Base-by-base conservation (phyloP, 139 green algal genomes). In the Coelastrella sp. region DNA sequence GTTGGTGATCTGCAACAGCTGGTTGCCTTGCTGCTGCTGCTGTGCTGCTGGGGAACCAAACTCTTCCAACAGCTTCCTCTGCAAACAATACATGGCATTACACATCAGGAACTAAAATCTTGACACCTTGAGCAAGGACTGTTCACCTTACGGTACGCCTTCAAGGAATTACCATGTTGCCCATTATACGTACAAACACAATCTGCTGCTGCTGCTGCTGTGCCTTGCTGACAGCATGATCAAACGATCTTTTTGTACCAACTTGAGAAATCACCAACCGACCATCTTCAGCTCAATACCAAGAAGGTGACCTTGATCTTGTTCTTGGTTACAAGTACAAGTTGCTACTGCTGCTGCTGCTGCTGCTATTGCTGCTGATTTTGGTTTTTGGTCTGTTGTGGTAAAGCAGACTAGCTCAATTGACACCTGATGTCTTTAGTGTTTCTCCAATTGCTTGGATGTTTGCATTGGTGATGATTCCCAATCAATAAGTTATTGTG, bases 11-110 rank as follows among this genome's bases (percentile, higher is more conserved):
- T 77, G 71, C 71, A 47, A 3, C 14, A n/a, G 74, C 22, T 14
- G 74, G 14, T 8, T 77, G 17, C 71, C 3, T 11, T 80, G 74
- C 74, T 80, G 73, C 73, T 80, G 74, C 74, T 80, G 74, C 74
- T 80, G 74, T 5, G 3, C 23, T 80, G 74, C 11, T 80, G 74
- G 20, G 5, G 73, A n/a, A 2, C 74, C 74, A 80, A 80, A 80
- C 74, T 80, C 74, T 19, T 80, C 74, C 74, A 80, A 17, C 22
- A 80, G 22, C 74, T 58, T 57, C n/a, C 74, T 11, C 80, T 32
- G 80, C 65, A 32, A 59, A 54, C 32, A 47, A 47, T 47, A 47
- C 32, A 47, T 47, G 32, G 32, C 32, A 47, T 47, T 1, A 47
- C 32, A 47, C 32, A 47, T 47, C 32, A n/a, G n/a, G n/a, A n/a